A percentile compares a stretch with the other conserved stretches of the same genome.
phyloP scores from a whole-genome alignment of 352 stramenopile species.

The Globisporangium camurandrum region DNA sequence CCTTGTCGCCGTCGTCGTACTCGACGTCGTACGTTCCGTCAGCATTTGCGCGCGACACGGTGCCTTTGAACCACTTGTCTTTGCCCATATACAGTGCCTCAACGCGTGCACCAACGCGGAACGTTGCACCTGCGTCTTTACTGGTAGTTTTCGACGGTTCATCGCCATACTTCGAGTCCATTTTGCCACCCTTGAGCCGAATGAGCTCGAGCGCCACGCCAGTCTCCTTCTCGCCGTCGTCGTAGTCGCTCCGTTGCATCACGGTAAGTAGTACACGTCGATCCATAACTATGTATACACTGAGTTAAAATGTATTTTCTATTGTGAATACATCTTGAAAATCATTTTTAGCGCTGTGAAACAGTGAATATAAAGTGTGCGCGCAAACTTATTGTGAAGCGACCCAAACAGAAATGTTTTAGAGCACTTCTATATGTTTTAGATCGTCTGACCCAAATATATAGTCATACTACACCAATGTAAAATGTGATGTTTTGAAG shows the following conservation, averaged over 20 bases:
- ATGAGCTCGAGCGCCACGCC: slow-evolving; percentile 2
- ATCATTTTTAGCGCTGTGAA: too few relatives aligned
- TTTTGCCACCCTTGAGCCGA: neutral
- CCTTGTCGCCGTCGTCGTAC: slow-evolving; percentile 66
- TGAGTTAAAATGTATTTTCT: too few relatives aligned
- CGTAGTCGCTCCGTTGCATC: slow-evolving; percentile 19
- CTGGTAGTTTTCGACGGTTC: slow-evolving; percentile 10
- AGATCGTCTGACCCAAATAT: too few relatives aligned
- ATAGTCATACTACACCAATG: too few relatives aligned
- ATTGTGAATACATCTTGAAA: too few relatives aligned
- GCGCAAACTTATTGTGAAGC: too few relatives aligned
- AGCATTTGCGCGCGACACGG: slow-evolving; percentile 34
- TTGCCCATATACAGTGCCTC: slow-evolving; percentile 63
- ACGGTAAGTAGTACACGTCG: neutral
- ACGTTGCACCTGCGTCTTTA: slow-evolving; percentile 1
- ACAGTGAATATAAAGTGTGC: too few relatives aligned
- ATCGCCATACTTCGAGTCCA: neutral
- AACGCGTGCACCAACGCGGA: slow-evolving; percentile 15
- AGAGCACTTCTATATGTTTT: too few relatives aligned
- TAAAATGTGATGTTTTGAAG: too few relatives aligned
- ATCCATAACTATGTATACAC: too few relatives aligned
- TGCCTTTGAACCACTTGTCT: slow-evolving; percentile 52
- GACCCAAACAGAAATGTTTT: too few relatives aligned
- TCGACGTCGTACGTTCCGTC: slow-evolving; percentile 50
- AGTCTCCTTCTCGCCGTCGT: slow-evolving; percentile 67